These are phyloP conservation scores for Hypoxylon sp. DNA, from an alignment of 2,329 filamentous ascomycete species.

Conservation along the genomic window DNA sequence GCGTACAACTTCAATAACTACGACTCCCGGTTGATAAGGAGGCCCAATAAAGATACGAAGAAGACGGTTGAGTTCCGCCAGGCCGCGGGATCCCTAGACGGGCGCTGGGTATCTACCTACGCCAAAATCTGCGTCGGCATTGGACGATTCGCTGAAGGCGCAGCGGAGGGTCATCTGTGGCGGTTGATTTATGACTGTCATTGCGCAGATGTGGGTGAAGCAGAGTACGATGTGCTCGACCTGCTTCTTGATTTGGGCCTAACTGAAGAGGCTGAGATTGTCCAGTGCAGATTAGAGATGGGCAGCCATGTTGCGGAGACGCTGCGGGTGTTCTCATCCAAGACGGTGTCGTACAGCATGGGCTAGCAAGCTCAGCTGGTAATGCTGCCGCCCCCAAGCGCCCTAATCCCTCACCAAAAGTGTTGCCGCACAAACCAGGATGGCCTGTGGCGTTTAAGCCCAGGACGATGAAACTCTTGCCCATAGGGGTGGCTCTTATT, in stretches of 20 bases:
- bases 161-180: constrained; percentile 14
- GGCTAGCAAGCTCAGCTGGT: not conserved
- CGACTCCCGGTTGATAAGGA: not conserved
- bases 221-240: constrained; percentile 26
- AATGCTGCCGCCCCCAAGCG: not conserved
- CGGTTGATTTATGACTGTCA: constrained; percentile 20
- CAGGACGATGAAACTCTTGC: not conserved
- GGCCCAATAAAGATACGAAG: not conserved
- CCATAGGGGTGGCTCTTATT: not conserved
- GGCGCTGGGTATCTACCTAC: constrained; percentile 43
- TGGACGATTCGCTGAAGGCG: constrained; percentile 40
- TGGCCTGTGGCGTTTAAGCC: not conserved
- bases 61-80: constrained; percentile 46
- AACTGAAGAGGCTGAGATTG: constrained; percentile 14
- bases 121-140: constrained; percentile 45
- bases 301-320: not conserved
- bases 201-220: not conserved
- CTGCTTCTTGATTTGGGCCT: constrained; percentile 19
- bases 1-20: constrained; percentile 37
- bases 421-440: not conserved
- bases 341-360: not conserved
- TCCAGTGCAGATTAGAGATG: constrained; percentile 8
- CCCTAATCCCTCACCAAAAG: not conserved
- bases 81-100: constrained; percentile 38
- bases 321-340: not conserved